phyloP scores from a whole-genome alignment of 2,329 filamentous ascomycete species.

The Diplocarpon rosae region DNA sequence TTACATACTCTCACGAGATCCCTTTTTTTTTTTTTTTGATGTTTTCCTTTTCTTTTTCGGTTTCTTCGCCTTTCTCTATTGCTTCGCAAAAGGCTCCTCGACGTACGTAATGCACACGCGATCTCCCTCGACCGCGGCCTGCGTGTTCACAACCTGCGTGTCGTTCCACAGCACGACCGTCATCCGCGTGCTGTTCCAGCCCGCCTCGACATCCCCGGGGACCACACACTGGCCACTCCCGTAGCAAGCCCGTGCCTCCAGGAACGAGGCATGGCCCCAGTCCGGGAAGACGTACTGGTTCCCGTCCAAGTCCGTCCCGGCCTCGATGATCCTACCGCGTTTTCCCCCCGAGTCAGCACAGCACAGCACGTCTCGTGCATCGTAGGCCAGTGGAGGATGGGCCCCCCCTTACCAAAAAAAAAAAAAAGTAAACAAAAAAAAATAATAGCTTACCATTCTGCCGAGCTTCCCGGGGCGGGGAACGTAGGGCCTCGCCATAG shows the following conservation, averaged over 20 bases:
- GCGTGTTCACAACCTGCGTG: background rate
- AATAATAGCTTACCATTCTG: background rate
- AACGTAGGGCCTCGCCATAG: background rate
- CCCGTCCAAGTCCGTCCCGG: background rate
- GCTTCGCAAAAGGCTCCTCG: background rate
- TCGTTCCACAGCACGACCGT: background rate
- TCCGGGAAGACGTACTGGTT: background rate
- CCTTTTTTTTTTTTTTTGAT: no score
- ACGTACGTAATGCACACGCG: background rate
- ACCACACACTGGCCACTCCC: background rate
- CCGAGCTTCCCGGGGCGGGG: background rate
- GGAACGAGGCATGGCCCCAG: background rate
- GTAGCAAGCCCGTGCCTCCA: background rate
- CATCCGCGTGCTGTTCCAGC: background rate
- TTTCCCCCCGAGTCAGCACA: background rate
- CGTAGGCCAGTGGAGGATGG: no score
- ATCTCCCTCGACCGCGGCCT: background rate
- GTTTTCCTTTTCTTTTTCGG: no score
- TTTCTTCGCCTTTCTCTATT: no score
- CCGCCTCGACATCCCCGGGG: background rate
- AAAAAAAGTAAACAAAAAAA: no score
- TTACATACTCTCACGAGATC: no score
- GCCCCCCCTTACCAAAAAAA: no score
- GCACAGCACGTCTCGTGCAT: no score
- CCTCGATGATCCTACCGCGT: background rate